These are phyloP conservation scores for Penicillium sp. DNA, from an alignment of 2,329 filamentous ascomycete genomes.

Conservation along the genomic window DNA sequence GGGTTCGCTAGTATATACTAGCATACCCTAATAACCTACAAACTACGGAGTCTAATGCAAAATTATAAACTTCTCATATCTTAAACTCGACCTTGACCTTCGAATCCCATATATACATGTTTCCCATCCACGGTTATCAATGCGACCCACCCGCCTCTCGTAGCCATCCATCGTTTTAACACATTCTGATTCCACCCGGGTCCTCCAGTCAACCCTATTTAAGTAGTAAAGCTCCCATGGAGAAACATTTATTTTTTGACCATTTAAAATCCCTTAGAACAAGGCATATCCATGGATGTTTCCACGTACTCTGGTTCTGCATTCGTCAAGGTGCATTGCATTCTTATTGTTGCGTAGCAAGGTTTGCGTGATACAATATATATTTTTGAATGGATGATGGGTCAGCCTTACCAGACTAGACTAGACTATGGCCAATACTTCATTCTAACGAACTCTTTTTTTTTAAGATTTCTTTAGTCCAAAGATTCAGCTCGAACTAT, in stretches of 20 bases:
- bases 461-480: no score
- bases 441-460: no score
- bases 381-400: no score
- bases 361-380: neutral
- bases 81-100: no score
- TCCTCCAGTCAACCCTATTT: neutral
- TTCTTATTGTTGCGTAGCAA: no score
- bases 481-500: no score
- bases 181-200: neutral
- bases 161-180: neutral
- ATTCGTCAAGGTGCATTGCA: neutral
- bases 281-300: no score
- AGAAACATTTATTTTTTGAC: neutral
- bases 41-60: no score
- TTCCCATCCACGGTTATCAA: neutral
- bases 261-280: neutral
- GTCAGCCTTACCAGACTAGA: no score
- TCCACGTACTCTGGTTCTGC: neutral
- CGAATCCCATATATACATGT: neutral
- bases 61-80: no score
- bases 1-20: no score
- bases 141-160: neutral
- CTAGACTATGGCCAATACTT: neutral
- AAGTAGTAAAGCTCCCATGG: neutral
- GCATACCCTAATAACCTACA: no score